Base-by-base conservation (phyloP, 805 yeast genomes). In the Metschnikowia sp. region DNA sequence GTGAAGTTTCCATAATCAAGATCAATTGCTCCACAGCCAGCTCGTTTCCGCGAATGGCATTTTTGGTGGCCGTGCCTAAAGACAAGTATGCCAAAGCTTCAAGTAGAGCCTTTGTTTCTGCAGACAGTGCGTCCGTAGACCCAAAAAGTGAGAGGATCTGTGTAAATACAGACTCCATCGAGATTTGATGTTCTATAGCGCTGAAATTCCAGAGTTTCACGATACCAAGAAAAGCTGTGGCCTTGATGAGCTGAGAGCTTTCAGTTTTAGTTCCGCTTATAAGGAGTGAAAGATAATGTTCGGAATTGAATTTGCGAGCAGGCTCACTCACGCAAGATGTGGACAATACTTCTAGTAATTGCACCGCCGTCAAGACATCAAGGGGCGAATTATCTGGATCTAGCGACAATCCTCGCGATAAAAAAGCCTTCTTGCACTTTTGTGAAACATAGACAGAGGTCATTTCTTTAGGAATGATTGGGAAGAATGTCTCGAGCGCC, bases 201-300 rank as follows among this genome's bases (percentile, higher is more conserved):
- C 53, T 45, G 43, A 56, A 54, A 38, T 42, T 51, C 59, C 59
- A 56, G n/a, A 56, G 34, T 39, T 56, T 56, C 31, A 54, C 56
- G 7, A 54, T 42, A 42, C 59, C 50, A 9, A 56, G 39, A 19
- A 53, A 53, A 18, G 58, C 52, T 3, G 52, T 45, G 2, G 56
- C 47, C 40, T 37, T 28, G 1, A 53, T 37, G 2, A 11, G 9
- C 10, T 29, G 26, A 10, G 47, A 28, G 29, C 38, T 15, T 10
- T 39, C 36, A 4, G 47, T 34, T 8, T 44, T 39, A 0, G 49
- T 36, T 4, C 59, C 59, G 2, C 48, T 48, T 10, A 54, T 45
- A 8, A 55, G 44, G 35, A 54, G 48, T 12, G 38, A 44, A 11
- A 52, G 42, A 28, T 53, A 56, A 32, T 43, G 29, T 2, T 49